Evolutionary conservation across 306 rosid species (phyloP), one percentile per base, ranked within the genome.

Genomic region (Corylus avellana): DNA sequence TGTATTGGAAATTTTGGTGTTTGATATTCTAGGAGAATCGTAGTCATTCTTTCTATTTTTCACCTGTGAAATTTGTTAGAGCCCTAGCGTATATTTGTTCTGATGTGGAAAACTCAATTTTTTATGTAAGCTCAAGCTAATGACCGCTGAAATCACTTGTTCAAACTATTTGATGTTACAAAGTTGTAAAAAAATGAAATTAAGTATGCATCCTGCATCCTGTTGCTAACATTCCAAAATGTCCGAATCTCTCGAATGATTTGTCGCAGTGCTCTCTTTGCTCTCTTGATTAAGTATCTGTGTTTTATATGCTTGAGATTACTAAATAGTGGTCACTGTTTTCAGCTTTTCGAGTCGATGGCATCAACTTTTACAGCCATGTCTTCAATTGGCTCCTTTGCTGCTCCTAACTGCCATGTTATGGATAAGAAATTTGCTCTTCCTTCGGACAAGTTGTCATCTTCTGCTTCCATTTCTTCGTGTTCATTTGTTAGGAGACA

Each of bases 311-410:
- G 8, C 49, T 49, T 72, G 20, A 16, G 10, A n/a, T 70, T 11
- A 47, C 44, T 22, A 18, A 37, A 67, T 42, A 1, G 42, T 42
- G 50, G 5, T 42, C 14, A 39, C 22, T 39, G 25, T 39, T n/a
- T 68, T 44, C 72, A 68, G 72, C 25, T 42, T 42, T 12, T 64
- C 9, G 55, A 14, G 68, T 77, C 72, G 79, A 96, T 96, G 99
- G 97, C 97, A 0, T 91, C 97, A 14, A 77, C 98, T 10, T 91
- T 91, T 73, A 85, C 95, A 25, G 87, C 94, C 74, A 76, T 89
- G 86, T 87, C 97, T 54, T 88, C 91, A 1, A 82, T 77, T 29
- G 89, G 89, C 56, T 20, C 91, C 25, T 56, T 89, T 49, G 83
- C 91, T 77, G 79, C 94, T 9, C 88, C 95, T 27, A 70, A 89